These are phyloP conservation scores for Pseudogymnoascus sp. DNA, from an alignment of 2,329 filamentous ascomycete genomes.

Conservation along the genomic window DNA sequence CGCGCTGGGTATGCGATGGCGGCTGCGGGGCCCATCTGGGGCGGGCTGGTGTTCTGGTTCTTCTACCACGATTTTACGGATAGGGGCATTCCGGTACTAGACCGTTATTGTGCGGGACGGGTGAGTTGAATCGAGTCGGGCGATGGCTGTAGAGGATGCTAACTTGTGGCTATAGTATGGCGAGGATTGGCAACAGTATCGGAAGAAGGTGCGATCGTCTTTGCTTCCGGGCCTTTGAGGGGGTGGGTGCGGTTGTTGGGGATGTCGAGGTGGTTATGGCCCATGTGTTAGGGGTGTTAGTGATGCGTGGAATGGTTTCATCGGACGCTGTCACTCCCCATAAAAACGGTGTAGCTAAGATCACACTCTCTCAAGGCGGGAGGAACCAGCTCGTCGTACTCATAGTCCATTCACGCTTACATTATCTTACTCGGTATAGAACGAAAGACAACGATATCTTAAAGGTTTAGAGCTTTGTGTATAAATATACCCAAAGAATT, in stretches of 20 bases:
- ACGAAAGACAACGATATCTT: too few relatives aligned
- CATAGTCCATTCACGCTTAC: too few relatives aligned
- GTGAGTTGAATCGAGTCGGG: conserved; percentile 22
- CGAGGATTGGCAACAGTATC: conserved; percentile 31
- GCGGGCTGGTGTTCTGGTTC: conserved; percentile 33
- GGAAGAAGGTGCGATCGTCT: conserved; percentile 32
- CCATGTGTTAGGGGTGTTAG: neutral
- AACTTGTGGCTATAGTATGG: conserved; percentile 28
- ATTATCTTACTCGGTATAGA: too few relatives aligned
- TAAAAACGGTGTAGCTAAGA: too few relatives aligned
- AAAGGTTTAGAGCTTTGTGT: too few relatives aligned
- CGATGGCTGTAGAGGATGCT: neutral
- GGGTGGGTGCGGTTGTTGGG: neutral
- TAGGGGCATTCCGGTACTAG: conserved; percentile 39
- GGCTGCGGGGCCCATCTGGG: conserved; percentile 40
- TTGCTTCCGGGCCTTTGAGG: conserved; percentile 30
- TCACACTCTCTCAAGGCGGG: too few relatives aligned
- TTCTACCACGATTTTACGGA: conserved; percentile 40
- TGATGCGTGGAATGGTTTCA: neutral
- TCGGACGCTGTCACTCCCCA: too few relatives aligned
- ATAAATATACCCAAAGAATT: too few relatives aligned
- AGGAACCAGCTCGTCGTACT: too few relatives aligned
- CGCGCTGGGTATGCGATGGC: conserved; percentile 41
- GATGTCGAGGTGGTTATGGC: neutral
- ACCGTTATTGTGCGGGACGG: conserved; percentile 40